phyloP scores from a whole-genome alignment of 75 land plant species.

The Sequoia sempervirens region DNA sequence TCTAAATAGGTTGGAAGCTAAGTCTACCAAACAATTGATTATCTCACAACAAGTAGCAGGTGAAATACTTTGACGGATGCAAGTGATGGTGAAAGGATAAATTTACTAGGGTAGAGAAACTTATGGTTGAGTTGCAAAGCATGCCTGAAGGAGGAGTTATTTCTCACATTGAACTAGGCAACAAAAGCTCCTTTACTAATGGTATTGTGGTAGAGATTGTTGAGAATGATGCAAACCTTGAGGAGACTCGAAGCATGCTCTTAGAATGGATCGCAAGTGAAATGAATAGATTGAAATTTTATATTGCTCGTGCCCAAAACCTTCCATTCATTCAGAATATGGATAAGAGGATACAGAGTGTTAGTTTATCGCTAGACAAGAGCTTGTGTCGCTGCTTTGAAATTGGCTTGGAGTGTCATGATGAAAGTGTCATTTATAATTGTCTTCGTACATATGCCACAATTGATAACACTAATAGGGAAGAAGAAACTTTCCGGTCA shows the following conservation, averaged over 20 bases:
- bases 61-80: neutral
- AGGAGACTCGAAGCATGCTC: constrained; percentile 91
- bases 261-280: constrained; percentile 98
- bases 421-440: constrained; percentile 77
- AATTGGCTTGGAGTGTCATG: constrained; percentile 64
- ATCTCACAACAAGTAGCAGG: neutral
- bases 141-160: constrained; percentile 66
- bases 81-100: neutral
- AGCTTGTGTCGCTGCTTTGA: constrained; percentile 82
- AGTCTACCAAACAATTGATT: neutral
- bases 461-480: constrained; percentile 75
- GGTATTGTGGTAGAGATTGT: constrained; percentile 34
- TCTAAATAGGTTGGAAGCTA: neutral
- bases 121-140: constrained; percentile 78
- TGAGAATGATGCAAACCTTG: constrained; percentile 60
- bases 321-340: too few relatives aligned
- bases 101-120: constrained; percentile 68
- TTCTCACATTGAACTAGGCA: constrained; percentile 20
- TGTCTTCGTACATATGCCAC: constrained; percentile 99
- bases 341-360: too few relatives aligned
- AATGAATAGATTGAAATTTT: constrained; percentile 95
- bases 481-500: constrained; percentile 86
- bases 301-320: constrained; percentile 62
- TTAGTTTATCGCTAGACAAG: constrained; percentile 15
- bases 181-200: constrained; percentile 35